Percentiles rank a stretch among this genome's conserved stretches.
phyloP scores from a whole-genome alignment of 345 rosid species.

The Citrus reticulata region DNA sequence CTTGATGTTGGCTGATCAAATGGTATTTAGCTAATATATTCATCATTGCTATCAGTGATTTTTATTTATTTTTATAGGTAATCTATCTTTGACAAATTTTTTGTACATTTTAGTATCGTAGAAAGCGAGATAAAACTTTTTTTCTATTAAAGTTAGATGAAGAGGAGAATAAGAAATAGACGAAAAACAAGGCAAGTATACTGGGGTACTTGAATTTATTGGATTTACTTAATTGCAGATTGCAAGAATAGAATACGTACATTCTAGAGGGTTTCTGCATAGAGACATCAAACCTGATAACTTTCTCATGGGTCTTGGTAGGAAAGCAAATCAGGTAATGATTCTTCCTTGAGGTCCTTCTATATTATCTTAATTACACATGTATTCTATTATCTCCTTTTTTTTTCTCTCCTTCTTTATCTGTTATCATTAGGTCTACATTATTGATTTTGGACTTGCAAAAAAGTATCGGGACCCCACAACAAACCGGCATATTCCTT shows the following conservation, averaged over 20 bases:
- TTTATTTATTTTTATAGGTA: neutral
- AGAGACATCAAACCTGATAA: conserved; percentile 80
- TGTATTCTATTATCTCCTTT: neutral
- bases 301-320: conserved; percentile 78
- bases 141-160: neutral
- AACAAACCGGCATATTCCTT: conserved; percentile 63
- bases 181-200: neutral
- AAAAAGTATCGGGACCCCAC: conserved; percentile 64
- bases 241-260: conserved; percentile 60
- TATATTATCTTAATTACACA: neutral
- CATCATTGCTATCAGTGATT: neutral
- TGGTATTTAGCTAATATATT: conserved; percentile 31
- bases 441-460: conserved; percentile 84
- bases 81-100: neutral
- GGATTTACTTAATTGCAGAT: conserved; percentile 32
- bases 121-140: neutral
- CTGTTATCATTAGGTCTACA: conserved; percentile 40
- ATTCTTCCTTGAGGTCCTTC: neutral
- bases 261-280: conserved; percentile 66
- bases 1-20: conserved; percentile 63
- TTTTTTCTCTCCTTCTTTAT: neutral
- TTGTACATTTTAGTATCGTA: neutral
- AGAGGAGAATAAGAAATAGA: neutral
- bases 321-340: conserved; percentile 68
- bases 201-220: neutral